A percentile compares a stretch with the other conserved stretches of the same genome.
Evolutionary conservation across 192 early-diverging fungal species (phyloP).

Genomic region (Rhizophagus clarus): DNA sequence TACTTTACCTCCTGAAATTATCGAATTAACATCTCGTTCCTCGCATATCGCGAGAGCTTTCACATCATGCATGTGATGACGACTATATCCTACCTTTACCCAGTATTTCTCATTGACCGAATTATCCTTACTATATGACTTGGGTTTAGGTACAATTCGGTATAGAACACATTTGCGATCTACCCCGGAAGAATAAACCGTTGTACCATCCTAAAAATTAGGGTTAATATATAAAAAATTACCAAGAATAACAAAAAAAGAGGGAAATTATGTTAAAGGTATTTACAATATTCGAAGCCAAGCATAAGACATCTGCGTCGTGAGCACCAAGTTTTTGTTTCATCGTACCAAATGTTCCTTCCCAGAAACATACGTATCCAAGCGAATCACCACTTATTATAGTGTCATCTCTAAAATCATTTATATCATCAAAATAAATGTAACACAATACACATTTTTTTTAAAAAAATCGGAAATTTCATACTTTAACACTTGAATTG

Average conservation of each 20-base stretch:
- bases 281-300: constrained; percentile 61
- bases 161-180: constrained; percentile 86
- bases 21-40: constrained; percentile 59
- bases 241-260: not conserved
- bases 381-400: constrained; percentile 90
- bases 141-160: constrained; percentile 43
- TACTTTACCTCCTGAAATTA: constrained; percentile 69
- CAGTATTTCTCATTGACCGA: constrained; percentile 49
- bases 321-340: constrained; percentile 71
- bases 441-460: not conserved
- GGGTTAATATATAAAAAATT: not conserved
- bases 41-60: constrained; percentile 83
- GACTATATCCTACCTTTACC: constrained; percentile 81
- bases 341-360: constrained; percentile 66
- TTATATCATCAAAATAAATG: not conserved
- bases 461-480: not conserved
- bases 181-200: constrained; percentile 87
- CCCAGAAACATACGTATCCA: constrained; percentile 91
- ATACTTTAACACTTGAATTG: constrained; percentile 62
- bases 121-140: constrained; percentile 12
- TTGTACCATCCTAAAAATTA: constrained; percentile 52
- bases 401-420: constrained; percentile 54
- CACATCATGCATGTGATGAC: constrained; percentile 95
- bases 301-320: constrained; percentile 85
- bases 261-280: not conserved